Evolutionary conservation across 306 rosid genomes (phyloP).

Genomic region (Quercus alba): DNA sequence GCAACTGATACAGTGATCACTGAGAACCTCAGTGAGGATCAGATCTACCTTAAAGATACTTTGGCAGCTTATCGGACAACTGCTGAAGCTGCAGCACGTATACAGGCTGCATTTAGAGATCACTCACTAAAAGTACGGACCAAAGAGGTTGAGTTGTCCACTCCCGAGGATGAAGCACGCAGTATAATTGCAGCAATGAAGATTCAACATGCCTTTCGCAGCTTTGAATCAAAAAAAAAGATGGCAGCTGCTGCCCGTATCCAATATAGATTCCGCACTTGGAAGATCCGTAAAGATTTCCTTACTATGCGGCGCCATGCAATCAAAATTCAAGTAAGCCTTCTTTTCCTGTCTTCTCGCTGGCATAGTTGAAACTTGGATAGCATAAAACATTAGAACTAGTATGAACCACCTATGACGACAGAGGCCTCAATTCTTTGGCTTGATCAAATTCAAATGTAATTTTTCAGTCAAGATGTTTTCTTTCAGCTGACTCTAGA

Average conservation of each 20-base stretch:
- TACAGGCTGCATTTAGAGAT: conserved; percentile 82
- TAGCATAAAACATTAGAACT: neutral
- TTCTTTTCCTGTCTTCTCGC: conserved; percentile 17
- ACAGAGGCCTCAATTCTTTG: neutral
- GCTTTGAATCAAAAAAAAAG: conserved; percentile 51
- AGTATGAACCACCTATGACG: neutral
- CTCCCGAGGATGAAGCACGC: conserved; percentile 80
- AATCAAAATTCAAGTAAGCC: conserved; percentile 83
- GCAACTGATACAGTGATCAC: conserved; percentile 32
- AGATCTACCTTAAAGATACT: conserved; percentile 64
- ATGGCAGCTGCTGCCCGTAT: conserved; percentile 84
- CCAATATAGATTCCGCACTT: conserved; percentile 76
- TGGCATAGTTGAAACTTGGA: neutral
- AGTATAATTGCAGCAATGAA: conserved; percentile 86
- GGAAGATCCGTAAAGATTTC: conserved; percentile 82
- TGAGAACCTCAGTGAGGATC: conserved; percentile 69
- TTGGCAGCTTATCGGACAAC: conserved; percentile 81
- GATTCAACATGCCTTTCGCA: conserved; percentile 91
- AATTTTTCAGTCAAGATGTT: neutral
- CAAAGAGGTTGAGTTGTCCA: conserved; percentile 39
- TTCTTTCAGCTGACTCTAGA: neutral
- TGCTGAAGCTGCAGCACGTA: conserved; percentile 96
- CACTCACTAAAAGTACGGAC: conserved; percentile 61
- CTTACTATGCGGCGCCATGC: conserved; percentile 74
- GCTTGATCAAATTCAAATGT: neutral